Conservation (phyloP, 1,284 basidiomycete genomes). For the Moesziomyces sp. region DNA sequence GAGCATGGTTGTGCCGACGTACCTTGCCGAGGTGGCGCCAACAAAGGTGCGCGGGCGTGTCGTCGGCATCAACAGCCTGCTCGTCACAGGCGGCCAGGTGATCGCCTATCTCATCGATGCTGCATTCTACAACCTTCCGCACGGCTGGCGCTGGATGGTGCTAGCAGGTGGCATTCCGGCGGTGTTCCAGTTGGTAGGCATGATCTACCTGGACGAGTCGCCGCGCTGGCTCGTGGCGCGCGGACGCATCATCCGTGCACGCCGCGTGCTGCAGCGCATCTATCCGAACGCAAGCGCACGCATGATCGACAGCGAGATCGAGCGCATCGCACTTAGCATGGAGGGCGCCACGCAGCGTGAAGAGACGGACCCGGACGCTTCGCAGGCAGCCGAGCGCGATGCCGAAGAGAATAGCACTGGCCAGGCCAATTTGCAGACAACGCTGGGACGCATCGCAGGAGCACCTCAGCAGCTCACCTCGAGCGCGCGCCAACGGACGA, state of each 20-base stretch:
- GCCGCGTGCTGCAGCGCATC: conserved; percentile 51
- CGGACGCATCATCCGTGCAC: conserved; percentile 45
- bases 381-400: neutral
- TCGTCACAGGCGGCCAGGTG: conserved; percentile 62
- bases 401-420: conserved; percentile 2
- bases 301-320: conserved; percentile 48
- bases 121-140: conserved; percentile 53
- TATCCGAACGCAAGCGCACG: conserved; percentile 47
- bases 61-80: conserved; percentile 57
- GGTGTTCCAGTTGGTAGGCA: conserved; percentile 53
- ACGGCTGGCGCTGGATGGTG: conserved; percentile 64
- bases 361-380: conserved; percentile 15
- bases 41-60: conserved; percentile 51
- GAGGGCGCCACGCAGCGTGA: conserved; percentile 20
- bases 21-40: conserved; percentile 57
- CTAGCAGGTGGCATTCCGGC: conserved; percentile 54
- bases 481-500: conserved; percentile 11
- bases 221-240: conserved; percentile 56
- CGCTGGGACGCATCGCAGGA: conserved; percentile 10
- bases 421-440: conserved; percentile 3
- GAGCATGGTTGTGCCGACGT: conserved; percentile 55
- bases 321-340: conserved; percentile 45
- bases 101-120: conserved; percentile 57
- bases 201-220: conserved; percentile 59
- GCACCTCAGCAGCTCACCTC: conserved; percentile 23